Evolutionary conservation across 2,329 filamentous ascomycete genomes (phyloP), one percentile per base, ranked within the genome.

Genomic region (Stromatinia cepivora): DNA sequence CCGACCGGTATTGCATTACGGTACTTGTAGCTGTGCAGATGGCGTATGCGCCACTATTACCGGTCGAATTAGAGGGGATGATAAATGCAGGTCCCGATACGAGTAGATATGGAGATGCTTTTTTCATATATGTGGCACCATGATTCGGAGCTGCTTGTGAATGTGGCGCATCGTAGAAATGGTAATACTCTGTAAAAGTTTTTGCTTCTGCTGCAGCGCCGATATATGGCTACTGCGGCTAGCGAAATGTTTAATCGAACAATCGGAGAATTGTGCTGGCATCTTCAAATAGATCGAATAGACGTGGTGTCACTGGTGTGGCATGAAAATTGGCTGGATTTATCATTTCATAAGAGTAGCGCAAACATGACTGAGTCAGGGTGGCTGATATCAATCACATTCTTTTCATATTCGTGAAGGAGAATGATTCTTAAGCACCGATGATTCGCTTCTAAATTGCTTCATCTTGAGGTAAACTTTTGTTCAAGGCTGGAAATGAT

Each of bases 391-490:
- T 48, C 10, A 3, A 36, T n/a, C 31, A 3, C 17, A 48, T 48
- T 39, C 11, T 11, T n/a, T 31, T 50, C 22, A 25, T 45, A 15
- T 28, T n/a, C 5, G 17, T 25, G 45, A 50, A 10, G 20, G 31
- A 3, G 11, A 20, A 48, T 48, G 42, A 48, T 20, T 42, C 36
- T 42, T n/a, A 20, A 63, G 59, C 45, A 39, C 45, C 45, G 31
- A 25, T 63, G 48, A 31, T 25, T 62, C n/a, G 31, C 39, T 63
- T 25, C 59, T 39, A 13, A 36, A 52, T 52, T 50, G 59, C 59
- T 52, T 39, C 59, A 52, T 63, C 45, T 36, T 42, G 22, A 15
- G 36, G 8, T 42, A n/a, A 20, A n/a, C 17, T n/a, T 28, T 57
- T 4, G 20, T 39, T 56, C 25, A 25, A 25, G 17, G 22, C 31